Base-by-base conservation (phyloP, 2,329 filamentous ascomycete genomes). In the Pseudogymnoascus sp. region DNA sequence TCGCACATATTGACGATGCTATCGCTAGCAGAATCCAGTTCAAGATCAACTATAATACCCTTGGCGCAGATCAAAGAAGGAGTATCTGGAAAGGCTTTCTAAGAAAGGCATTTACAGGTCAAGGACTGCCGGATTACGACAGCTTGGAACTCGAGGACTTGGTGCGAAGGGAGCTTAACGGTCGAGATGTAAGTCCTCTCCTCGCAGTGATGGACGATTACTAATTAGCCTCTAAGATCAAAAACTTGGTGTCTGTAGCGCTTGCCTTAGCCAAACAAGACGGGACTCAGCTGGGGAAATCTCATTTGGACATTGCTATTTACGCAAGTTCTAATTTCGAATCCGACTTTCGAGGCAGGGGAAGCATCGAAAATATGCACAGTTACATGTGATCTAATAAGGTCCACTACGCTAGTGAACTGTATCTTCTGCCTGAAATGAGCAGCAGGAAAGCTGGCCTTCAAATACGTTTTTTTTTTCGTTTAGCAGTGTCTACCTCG, bases 241-340 rank as follows among this genome's bases (percentile, higher is more conserved):
- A 18, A n/a, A 62, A 18, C 31, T 62, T n/a, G 6, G 60, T 25
- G 56, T 65, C 33, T 25, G 31, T 25, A 47, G 33, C 21, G 6
- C 25, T 60, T 21, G 14, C 25, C 18, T 59, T 12, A 47, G 60
- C 18, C 44, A 59, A 42, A 44, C 61, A 65, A 42, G 63, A 44
- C 5, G 37, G 25, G 25, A 25, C 42, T 28, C 18, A 37, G 14
- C 35, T 18, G 33, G 38, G 21, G 14, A 61, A 12, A 56, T 63
- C 18, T 65, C 59, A 67, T 66, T 63, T 68, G 11, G 63, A 66
- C 63, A 38, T 65, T 12, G 63, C 62, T 42, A 65, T 68, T 66
- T 31, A 25, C 1, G 62, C 63, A 62, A 47, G 40, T 28, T 28
- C 66, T 35, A 61, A 67, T 53, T 66, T 66, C 53, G 61, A 66